Evolutionary conservation across 495 filamentous ascomycete genomes (phyloP).

Genomic region (Penicillium mononematosum): DNA sequence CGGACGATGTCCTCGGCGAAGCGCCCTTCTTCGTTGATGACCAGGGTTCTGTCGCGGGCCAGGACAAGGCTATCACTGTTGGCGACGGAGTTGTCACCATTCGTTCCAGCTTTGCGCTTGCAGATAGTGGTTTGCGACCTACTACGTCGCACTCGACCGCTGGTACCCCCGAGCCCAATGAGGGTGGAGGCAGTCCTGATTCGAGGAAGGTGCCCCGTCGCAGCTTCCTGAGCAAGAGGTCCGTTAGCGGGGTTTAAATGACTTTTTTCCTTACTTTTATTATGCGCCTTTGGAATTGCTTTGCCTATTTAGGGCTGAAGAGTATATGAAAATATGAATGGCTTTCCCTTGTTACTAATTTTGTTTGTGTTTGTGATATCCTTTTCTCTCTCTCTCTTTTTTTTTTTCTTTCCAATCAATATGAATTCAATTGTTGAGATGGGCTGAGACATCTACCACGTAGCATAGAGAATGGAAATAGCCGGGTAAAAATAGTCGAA

Average conservation of each 20-base stretch:
- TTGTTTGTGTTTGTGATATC: constrained; percentile 19
- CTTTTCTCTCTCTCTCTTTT: constrained; percentile 13
- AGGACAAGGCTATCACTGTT: constrained; percentile 70
- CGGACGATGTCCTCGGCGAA: constrained; percentile 79
- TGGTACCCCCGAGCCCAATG: constrained; percentile 30
- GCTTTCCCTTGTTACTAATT: constrained; percentile 5
- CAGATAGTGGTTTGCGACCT: constrained; percentile 34
- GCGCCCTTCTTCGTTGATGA: constrained; percentile 87
- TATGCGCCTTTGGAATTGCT: constrained; percentile 9
- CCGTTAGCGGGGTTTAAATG: constrained; percentile 41
- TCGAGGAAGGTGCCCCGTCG: constrained; percentile 44
- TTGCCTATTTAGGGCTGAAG: not conserved
- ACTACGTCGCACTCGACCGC: constrained; percentile 40
- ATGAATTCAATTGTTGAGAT: constrained; percentile 3
- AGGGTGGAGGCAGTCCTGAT: constrained; percentile 55
- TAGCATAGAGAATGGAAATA: not conserved
- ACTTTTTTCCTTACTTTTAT: constrained; percentile 2
- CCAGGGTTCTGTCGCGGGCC: constrained; percentile 57
- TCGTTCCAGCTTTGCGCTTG: constrained; percentile 59
- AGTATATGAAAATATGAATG: constrained; percentile 21
- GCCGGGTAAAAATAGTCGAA: not conserved
- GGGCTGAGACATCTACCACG: not conserved
- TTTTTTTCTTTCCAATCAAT: not conserved
- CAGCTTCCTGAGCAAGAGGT: constrained; percentile 59
- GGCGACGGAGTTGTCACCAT: constrained; percentile 67